Percentiles rank a stretch among this genome's conserved stretches.
Conservation (phyloP, 2,329 filamentous ascomycete species). For the Beauveria bassiana region DNA sequence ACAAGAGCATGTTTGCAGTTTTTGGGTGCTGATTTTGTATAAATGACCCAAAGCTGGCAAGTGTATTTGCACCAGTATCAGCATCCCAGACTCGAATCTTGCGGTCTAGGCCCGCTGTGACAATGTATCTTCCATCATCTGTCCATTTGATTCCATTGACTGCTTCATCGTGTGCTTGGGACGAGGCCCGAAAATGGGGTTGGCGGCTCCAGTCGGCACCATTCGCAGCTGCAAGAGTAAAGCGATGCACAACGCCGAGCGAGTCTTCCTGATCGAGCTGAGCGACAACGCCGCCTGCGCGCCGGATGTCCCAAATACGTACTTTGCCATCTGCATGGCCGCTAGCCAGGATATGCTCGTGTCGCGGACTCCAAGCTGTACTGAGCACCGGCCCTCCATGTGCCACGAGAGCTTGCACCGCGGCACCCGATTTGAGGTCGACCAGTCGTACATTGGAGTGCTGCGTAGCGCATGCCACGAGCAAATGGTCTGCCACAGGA, state of each 20-base stretch:
- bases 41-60: constrained; percentile 78
- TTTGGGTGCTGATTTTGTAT: constrained; percentile 65
- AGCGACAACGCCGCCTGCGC: constrained; percentile 67
- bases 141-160: constrained; percentile 86
- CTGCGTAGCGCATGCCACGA: constrained; percentile 84
- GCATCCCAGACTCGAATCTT: constrained; percentile 84
- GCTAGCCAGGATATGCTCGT: constrained; percentile 73
- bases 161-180: constrained; percentile 67
- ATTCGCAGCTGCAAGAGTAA: constrained; percentile 24
- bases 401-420: constrained; percentile 61
- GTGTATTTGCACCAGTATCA: constrained; percentile 71
- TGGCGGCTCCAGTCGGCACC: constrained; percentile 23
- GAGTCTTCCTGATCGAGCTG: constrained; percentile 79
- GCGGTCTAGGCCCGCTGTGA: constrained; percentile 77
- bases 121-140: constrained; percentile 65
- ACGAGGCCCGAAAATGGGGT: constrained; percentile 38
- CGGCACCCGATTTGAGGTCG: constrained; percentile 73
- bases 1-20: constrained; percentile 52
- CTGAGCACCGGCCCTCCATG: constrained; percentile 61
- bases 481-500: constrained; percentile 60
- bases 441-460: constrained; percentile 77
- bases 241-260: constrained; percentile 51
- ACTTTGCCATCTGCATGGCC: constrained; percentile 79
- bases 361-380: constrained; percentile 72
- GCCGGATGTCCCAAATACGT: constrained; percentile 80